Conservation (phyloP, 1,284 basidiomycete genomes). For the Fomitopsis pinicola region DNA sequence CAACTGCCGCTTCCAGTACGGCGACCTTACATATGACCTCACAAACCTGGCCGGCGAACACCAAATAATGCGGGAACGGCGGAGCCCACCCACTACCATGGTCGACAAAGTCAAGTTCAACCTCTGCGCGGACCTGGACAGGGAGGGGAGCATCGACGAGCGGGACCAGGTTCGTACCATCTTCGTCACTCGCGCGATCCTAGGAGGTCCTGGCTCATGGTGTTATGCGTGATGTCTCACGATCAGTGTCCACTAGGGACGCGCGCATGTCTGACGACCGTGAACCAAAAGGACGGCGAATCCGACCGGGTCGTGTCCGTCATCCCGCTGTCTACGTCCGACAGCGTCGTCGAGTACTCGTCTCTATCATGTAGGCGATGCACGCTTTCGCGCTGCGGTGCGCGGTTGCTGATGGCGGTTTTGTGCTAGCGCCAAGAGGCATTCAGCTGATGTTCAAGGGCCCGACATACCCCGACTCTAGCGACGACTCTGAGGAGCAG, state of each 20-base stretch:
- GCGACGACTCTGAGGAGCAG: conserved; percentile 41
- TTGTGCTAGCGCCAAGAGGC: conserved; percentile 40
- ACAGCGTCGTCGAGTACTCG: conserved; percentile 36
- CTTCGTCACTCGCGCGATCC: neutral
- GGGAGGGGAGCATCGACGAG: conserved; percentile 40
- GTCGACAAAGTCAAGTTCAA: conserved; percentile 36
- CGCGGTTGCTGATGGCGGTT: neutral
- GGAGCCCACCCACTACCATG: conserved; percentile 34
- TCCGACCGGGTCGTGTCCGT: conserved; percentile 59
- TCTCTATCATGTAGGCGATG: conserved; percentile 37
- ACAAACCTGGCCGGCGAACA: conserved; percentile 48
- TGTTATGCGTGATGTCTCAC: conserved; percentile 7
- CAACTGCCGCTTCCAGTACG: conserved; percentile 49
- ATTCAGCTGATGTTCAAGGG: conserved; percentile 61
- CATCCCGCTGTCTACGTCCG: conserved; percentile 56
- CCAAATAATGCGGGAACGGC: conserved; percentile 33
- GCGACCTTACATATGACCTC: conserved; percentile 54
- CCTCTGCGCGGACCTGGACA: conserved; percentile 54
- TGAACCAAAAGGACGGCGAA: conserved; percentile 52
- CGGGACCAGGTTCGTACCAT: conserved; percentile 62
- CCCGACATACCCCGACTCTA: conserved; percentile 47
- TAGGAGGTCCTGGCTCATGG: conserved; percentile 7
- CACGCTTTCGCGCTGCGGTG: neutral
- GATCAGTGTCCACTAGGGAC: conserved; percentile 63
- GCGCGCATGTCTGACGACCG: conserved; percentile 65